Percentiles rank a stretch among this genome's conserved stretches.
phyloP scores from a whole-genome alignment of 305 asterid species.

The Fraxinus velutina region DNA sequence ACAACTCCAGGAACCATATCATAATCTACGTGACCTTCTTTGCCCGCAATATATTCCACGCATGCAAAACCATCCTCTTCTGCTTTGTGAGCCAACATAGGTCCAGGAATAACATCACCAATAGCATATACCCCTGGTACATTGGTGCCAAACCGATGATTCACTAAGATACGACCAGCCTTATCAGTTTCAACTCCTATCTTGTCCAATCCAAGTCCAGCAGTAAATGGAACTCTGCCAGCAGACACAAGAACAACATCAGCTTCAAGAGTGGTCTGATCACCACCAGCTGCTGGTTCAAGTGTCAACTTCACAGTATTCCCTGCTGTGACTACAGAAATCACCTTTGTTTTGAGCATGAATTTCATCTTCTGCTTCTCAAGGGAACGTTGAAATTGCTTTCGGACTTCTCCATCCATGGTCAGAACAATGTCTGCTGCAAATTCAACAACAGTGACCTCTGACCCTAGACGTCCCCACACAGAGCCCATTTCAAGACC shows the following conservation, averaged over 20 bases:
- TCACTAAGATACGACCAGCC: slow-evolving; percentile 72
- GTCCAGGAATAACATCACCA: slow-evolving; percentile 96
- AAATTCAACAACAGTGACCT: slow-evolving; percentile 89
- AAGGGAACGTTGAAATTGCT: slow-evolving; percentile 79
- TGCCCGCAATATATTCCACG: slow-evolving; percentile 82
- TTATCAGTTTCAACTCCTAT: slow-evolving; percentile 82
- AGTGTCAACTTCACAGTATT: slow-evolving; percentile 65
- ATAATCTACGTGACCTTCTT: slow-evolving; percentile 90
- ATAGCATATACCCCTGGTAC: slow-evolving; percentile 75
- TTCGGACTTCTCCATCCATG: slow-evolving; percentile 84
- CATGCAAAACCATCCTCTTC: slow-evolving; percentile 97
- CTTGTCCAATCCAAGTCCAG: slow-evolving; percentile 76
- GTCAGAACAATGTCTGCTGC: slow-evolving; percentile 81
- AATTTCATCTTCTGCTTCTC: slow-evolving; percentile 97
- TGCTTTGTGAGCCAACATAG: slow-evolving; percentile 99
- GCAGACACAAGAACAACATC: slow-evolving; percentile 97
- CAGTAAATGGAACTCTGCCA: slow-evolving; percentile 74
- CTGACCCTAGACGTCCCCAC: slow-evolving; percentile 93
- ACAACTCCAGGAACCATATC: slow-evolving; percentile 95
- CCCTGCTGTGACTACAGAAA: slow-evolving; percentile 73
- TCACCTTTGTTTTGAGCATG: slow-evolving; percentile 88
- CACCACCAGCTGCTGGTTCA: slow-evolving; percentile 92
- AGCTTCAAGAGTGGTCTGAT: slow-evolving; percentile 72
- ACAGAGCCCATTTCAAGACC: slow-evolving; percentile 95
- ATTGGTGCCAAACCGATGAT: slow-evolving; percentile 61